Evolutionary conservation across 805 yeast species (phyloP), one percentile per base, ranked within the genome.

Genomic region (Yamadazyma phyllophila): DNA sequence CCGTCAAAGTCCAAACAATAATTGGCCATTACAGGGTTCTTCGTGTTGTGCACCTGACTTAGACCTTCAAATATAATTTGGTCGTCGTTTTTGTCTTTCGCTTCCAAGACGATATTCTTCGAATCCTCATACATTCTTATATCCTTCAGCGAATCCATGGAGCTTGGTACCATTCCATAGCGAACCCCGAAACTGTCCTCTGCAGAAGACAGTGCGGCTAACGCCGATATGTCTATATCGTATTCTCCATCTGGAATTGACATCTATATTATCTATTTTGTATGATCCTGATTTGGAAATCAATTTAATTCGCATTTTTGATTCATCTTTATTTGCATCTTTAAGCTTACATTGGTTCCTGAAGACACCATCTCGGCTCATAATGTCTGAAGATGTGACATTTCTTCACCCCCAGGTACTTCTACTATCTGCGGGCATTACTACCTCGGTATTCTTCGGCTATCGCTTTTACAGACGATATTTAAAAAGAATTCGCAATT

Each of bases 121-220:
- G 62, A 63, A 43, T 58, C 60, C 42, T 67, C 70, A 52, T 66
- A 70, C 39, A 71, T 55, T 15, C 52, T 59, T 32, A 70, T 50
- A 4, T 66, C 65, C 41, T 58, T 56, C 2, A 58, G 37, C 45
- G 66, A 67, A 48, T 70, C 74, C 70, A 71, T 61, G 24, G 71
- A 60, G 41, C 67, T 72, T 4, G 74, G 74, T 8, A 68, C 60
- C 45, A 66, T 63, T 15, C 75, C 75, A 48, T 71, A 71, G 26
- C 76, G 58, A 24, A 71, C 55, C 16, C 68, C 71, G 36, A 51
- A 37, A 4, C 45, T 14, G 12, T 27, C 43, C 11, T n/a, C 36
- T 10, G 17, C 13, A 7, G 29, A 40, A 10, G 26, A 10, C 10
- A 3, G 15, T 8, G 6, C 31, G n/a, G 12, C 9, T n/a, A 46